Percentiles rank a stretch among this genome's conserved stretches.
These are phyloP conservation scores for Neurospora tetrasperma DNA, from an alignment of 495 filamentous ascomycete genomes.

Conservation along the genomic window DNA sequence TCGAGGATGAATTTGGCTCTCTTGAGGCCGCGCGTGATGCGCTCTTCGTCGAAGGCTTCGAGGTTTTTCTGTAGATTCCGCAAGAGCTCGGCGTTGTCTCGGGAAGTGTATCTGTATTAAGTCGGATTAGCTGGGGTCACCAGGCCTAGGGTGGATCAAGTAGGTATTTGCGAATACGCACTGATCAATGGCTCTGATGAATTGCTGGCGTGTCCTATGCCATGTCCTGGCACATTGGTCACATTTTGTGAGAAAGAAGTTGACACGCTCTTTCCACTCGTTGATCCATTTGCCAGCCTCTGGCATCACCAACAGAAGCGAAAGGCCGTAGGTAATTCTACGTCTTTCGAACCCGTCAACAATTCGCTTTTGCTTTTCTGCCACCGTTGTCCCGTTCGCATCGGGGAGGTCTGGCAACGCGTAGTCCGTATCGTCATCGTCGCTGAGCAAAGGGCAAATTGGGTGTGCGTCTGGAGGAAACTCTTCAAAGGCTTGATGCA, in stretches of 20 bases:
- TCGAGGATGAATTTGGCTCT: conserved; percentile 29
- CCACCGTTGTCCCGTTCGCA: conserved; percentile 16
- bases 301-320: conserved; percentile 59
- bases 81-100: conserved; percentile 13
- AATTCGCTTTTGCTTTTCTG: conserved; percentile 32
- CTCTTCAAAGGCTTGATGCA: conserved; percentile 21
- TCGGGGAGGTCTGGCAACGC: conserved; percentile 36
- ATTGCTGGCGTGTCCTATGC: conserved; percentile 45
- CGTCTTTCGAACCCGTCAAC: conserved; percentile 42
- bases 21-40: conserved; percentile 27
- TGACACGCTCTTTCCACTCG: conserved; percentile 43
- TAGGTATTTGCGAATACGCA: not conserved
- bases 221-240: conserved; percentile 73
- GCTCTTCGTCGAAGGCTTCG: conserved; percentile 33
- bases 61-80: conserved; percentile 29
- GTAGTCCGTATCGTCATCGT: conserved; percentile 41
- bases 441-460: conserved; percentile 34
- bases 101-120: not conserved
- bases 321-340: conserved; percentile 48
- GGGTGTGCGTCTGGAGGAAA: conserved; percentile 26
- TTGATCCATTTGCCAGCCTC: conserved; percentile 48
- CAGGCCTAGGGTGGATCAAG: not conserved
- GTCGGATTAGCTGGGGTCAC: not conserved
- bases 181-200: conserved; percentile 36
- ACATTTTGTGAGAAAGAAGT: conserved; percentile 50